Base-by-base conservation (phyloP, 2,329 filamentous ascomycete species). In the Trichoderma citrinoviride region DNA sequence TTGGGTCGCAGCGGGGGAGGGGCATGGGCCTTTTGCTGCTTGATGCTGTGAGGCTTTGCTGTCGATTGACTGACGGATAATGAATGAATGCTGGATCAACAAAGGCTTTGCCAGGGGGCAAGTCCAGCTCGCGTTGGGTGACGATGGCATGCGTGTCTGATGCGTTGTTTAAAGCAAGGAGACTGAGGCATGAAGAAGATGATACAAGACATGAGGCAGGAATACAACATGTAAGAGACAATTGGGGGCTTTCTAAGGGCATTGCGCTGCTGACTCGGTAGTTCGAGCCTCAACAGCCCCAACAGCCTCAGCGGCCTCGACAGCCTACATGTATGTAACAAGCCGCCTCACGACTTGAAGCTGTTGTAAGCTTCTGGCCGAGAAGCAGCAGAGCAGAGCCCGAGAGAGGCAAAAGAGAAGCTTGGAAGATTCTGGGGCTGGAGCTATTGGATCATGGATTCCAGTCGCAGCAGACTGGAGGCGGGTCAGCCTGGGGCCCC, bases 131-230 rank as follows among this genome's bases (percentile, higher is more conserved):
- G 21, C 23, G 56, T 47, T 37, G 21, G 19, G 14, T 14, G 17
- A 41, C 5, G 29, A 14, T 19, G 40, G 46, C 8, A 29, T 43
- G 23, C 33, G 46, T 61, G 57, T 61, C 33, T 61, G 37, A 52
- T 53, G 57, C 29, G 57, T n/a, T 61, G 57, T 52, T 21, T 21
- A 7, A 60, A 2, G 56, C 56, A 50, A 60, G 56, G 56, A 52
- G 57, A 25, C 21, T 12, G 43, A 19, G 19, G 17, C 10, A 21
- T 5, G 14, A 44, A 21, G 17, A 21, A 44, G 29, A 14, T 5
- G 29, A 29, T 33, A 37, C n/a, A 27, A 23, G 21, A 54, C 19
- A 37, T 23, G 50, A 37, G 14, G 33, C 12, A 37, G 33, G n/a
- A n/a, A n/a, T n/a, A n/a, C n/a, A 14, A 29, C 5, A 5, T 5